These are phyloP conservation scores for Microcera coccophila DNA, from an alignment of 2,329 filamentous ascomycete genomes.

Conservation along the genomic window DNA sequence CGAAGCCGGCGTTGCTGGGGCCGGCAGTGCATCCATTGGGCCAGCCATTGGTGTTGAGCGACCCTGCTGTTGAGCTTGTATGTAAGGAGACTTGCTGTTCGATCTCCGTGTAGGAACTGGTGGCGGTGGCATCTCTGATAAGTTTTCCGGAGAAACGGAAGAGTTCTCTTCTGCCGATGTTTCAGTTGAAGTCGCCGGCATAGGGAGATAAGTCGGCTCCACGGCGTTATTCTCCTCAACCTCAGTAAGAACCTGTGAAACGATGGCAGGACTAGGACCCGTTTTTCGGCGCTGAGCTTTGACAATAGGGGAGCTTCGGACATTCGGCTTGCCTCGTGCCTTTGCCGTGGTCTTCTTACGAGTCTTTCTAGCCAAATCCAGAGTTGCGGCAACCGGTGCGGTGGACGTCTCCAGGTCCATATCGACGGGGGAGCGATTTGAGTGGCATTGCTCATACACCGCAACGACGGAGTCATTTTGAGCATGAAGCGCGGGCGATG, in stretches of 20 bases:
- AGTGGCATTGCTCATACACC: constrained; percentile 26
- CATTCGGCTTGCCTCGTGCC: constrained; percentile 47
- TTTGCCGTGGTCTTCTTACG: constrained; percentile 52
- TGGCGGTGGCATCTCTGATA: constrained; percentile 64
- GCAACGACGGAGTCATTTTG: constrained; percentile 19
- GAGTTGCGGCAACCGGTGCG: constrained; percentile 35
- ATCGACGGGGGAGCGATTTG: constrained; percentile 50
- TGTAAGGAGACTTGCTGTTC: constrained; percentile 63
- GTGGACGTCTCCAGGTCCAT: constrained; percentile 50
- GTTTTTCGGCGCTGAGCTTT: constrained; percentile 59
- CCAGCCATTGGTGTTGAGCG: constrained; percentile 22
- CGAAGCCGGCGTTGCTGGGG: constrained; percentile 67
- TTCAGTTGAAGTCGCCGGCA: constrained; percentile 43
- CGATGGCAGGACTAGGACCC: constrained; percentile 51
- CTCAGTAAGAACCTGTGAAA: constrained; percentile 53
- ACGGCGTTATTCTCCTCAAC: constrained; percentile 40
- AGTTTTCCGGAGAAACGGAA: constrained; percentile 60
- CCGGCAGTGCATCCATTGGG: constrained; percentile 33
- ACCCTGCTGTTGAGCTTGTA: constrained; percentile 50
- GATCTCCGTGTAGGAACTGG: constrained; percentile 64
- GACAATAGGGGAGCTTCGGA: constrained; percentile 69
- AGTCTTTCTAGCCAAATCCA: constrained; percentile 49
- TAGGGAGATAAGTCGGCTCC: constrained; percentile 37
- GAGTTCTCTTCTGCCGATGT: constrained; percentile 59
- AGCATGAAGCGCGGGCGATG: constrained; percentile 74